Evolutionary conservation across 1,139 yeast species (phyloP), one percentile per base, ranked within the genome.

Genomic region (Kurtzmaniella natalensis): DNA sequence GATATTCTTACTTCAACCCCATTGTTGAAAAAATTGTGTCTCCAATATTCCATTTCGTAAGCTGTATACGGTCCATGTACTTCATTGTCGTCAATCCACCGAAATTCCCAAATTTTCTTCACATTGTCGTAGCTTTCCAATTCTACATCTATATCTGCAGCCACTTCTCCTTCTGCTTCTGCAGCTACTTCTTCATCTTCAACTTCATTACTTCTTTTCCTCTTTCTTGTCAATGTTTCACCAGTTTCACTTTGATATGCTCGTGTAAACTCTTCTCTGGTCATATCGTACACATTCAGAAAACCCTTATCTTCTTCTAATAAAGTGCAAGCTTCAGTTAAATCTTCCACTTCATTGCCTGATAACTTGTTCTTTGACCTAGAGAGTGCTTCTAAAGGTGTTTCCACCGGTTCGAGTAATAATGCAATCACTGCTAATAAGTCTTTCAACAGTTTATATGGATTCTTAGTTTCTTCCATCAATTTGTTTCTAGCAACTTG

Each of bases 1-100:
- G 57, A 43, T 42, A 45, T 58, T 35, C 76, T 53, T 0, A 72
- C 76, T 32, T 55, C 58, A 0, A 68, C 83, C 4, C 58, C 55
- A 34, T 65, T 56, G n/a, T 74, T 66, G 48, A 82, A 81, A 47
- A 81, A 78, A 9, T 60, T 57, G 1, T 64, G 62, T 33, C 68
- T 68, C 92, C 92, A 82, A 38, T 71, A 71, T 3, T 44, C 43
- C 76, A 82, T 80, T 40, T 80, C 80, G 27, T 61, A 61, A 2
- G 60, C 44, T 0, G 81, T 58, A 47, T 64, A 79, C 0, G 87
- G 85, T 0, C 89, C 89, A 47, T 78, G 70, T 0, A 78, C 46
- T 18, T 63, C 66, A 3, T 61, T 63, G 27, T 59, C 65, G 5
- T 67, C 78, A 4, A 51, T 46, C 87, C 88, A 82, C 43, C 67